A percentile compares a stretch with the other conserved stretches of the same genome.
Conservation (phyloP, 306 rosid genomes). For the Pyrus bretschneideri region DNA sequence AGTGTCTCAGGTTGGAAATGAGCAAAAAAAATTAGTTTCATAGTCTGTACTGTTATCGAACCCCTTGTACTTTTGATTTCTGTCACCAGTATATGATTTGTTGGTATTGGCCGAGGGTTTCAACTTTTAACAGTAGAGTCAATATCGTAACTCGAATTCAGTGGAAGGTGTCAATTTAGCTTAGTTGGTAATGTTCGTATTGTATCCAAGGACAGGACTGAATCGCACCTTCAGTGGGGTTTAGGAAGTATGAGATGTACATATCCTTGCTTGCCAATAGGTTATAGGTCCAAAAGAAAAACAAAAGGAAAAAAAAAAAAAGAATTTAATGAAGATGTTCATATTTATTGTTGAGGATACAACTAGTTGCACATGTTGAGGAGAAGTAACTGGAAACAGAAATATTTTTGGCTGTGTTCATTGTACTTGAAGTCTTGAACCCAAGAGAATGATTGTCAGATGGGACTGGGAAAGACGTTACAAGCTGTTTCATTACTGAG, state of each 20-base stretch:
- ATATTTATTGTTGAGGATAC: background rate
- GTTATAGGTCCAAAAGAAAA: background rate
- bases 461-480: slow-evolving; percentile 97
- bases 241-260: background rate
- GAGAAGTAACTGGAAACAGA: too few species aligned
- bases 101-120: background rate
- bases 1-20: background rate
- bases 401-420: background rate
- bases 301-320: background rate
- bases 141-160: background rate
- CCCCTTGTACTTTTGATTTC: background rate
- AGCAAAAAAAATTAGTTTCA: background rate
- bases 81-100: background rate
- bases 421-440: slow-evolving; percentile 22
- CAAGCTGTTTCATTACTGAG: slow-evolving; percentile 83
- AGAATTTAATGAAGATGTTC: background rate
- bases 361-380: too few species aligned
- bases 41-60: background rate
- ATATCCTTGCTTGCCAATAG: too few species aligned
- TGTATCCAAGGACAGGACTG: background rate
- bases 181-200: background rate
- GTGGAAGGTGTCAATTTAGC: background rate
- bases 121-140: background rate
- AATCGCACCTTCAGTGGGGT: background rate
- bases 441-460: slow-evolving; percentile 43